phyloP scores from a whole-genome alignment of 164 flowering plant genomes.

The Chimonanthus praecox region DNA sequence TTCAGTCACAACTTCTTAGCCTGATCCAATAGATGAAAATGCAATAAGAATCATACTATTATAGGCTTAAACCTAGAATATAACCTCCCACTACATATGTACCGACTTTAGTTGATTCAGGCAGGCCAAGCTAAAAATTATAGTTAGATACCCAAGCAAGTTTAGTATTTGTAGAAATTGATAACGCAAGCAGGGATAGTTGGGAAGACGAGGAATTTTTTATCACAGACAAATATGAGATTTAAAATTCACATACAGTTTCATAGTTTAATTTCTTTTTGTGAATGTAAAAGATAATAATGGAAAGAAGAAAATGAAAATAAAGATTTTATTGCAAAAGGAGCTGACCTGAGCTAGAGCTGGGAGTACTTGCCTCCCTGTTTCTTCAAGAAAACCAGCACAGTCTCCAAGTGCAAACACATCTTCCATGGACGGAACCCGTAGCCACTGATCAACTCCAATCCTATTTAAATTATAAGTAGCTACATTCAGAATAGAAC shows the following conservation, averaged over 20 bases:
- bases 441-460: constrained; percentile 78
- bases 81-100: background rate
- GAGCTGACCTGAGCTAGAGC: constrained; percentile 78
- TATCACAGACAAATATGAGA: background rate
- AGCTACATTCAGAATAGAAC: background rate
- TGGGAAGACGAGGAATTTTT: background rate
- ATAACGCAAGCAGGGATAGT: background rate
- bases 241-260: background rate
- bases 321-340: background rate
- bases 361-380: constrained; percentile 78
- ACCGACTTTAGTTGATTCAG: background rate
- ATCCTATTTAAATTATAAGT: constrained; percentile 35
- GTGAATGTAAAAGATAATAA: background rate
- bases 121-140: background rate
- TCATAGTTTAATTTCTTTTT: too few relatives aligned
- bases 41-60: background rate
- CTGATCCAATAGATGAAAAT: background rate
- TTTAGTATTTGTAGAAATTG: too few relatives aligned
- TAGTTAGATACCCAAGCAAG: background rate
- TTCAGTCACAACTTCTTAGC: background rate
- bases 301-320: background rate
- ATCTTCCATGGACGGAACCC: constrained; percentile 80
- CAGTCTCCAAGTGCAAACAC: constrained; percentile 93
- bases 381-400: constrained; percentile 78
- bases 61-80: background rate